A percentile compares a stretch with the other conserved stretches of the same genome.
phyloP scores from a whole-genome alignment of 140 eudicot genomes.

The Oenanthe javanica region DNA sequence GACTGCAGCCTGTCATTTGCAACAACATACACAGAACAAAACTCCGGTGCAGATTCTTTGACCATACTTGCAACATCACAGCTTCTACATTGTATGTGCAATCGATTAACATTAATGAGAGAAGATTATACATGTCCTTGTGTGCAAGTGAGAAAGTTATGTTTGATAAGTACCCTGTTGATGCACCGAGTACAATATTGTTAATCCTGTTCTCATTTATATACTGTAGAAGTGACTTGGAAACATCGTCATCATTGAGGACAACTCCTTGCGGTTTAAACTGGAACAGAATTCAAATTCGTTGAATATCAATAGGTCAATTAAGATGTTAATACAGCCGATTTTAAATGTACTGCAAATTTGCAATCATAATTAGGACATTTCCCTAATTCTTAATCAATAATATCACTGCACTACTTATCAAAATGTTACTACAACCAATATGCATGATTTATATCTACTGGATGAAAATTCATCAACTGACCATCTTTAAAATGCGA shows the following conservation, averaged over 20 bases:
- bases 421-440: background rate
- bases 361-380: too few relatives aligned
- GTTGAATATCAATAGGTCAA: background rate
- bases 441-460: background rate
- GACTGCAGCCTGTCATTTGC: slow-evolving; percentile 32
- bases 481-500: background rate
- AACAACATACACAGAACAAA: slow-evolving; percentile 44
- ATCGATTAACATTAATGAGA: background rate
- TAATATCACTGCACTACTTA: background rate
- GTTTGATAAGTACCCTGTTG: slow-evolving; percentile 26
- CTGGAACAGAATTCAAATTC: slow-evolving; percentile 18
- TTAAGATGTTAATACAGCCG: background rate
- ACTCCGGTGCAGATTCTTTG: slow-evolving; percentile 38
- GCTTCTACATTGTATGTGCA: slow-evolving; percentile 21
- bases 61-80: slow-evolving; percentile 32
- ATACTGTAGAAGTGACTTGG: slow-evolving; percentile 36
- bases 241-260: slow-evolving; percentile 37
- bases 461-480: background rate
- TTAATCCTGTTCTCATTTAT: slow-evolving; percentile 24
- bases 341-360: too few relatives aligned
- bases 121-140: background rate
- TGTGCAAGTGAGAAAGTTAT: slow-evolving; percentile 9
- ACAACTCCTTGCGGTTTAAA: slow-evolving; percentile 20
- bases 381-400: background rate
- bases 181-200: slow-evolving; percentile 51